Evolutionary conservation across 179 eudicot genomes (phyloP).

Genomic region (Corrigiola litoralis): DNA sequence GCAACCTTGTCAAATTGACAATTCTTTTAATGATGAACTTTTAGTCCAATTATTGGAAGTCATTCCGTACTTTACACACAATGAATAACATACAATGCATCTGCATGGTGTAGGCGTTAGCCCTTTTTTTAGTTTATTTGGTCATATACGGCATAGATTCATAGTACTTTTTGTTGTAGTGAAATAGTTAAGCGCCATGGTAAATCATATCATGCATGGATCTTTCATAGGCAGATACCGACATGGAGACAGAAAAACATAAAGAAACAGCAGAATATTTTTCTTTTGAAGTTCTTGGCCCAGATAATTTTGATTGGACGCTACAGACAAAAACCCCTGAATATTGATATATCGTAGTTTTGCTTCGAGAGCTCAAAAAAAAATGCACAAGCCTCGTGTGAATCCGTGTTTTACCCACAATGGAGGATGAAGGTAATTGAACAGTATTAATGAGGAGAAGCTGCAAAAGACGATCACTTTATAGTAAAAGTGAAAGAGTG

Average conservation of each 20-base stretch:
- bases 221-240: background rate
- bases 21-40: background rate
- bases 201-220: background rate
- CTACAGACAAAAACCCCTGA: background rate
- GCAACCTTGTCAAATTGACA: background rate
- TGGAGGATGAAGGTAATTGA: too few relatives aligned
- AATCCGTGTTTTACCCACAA: too few relatives aligned
- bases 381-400: background rate
- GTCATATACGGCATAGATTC: background rate
- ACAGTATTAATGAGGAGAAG: too few relatives aligned
- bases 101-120: too few relatives aligned
- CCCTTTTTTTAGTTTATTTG: too few relatives aligned
- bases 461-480: too few relatives aligned
- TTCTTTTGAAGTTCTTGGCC: background rate
- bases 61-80: background rate
- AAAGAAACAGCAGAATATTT: conserved; percentile 15
- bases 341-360: too few relatives aligned
- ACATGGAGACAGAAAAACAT: conserved; percentile 7
- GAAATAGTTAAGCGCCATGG: background rate
- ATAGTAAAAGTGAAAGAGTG: too few relatives aligned
- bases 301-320: background rate
- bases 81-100: background rate
- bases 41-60: conserved; percentile 19
- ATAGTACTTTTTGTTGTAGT: background rate
- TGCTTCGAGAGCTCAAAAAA: background rate